Base-by-base conservation (phyloP, 148 eudicot species). In the Chenopodium album region DNA sequence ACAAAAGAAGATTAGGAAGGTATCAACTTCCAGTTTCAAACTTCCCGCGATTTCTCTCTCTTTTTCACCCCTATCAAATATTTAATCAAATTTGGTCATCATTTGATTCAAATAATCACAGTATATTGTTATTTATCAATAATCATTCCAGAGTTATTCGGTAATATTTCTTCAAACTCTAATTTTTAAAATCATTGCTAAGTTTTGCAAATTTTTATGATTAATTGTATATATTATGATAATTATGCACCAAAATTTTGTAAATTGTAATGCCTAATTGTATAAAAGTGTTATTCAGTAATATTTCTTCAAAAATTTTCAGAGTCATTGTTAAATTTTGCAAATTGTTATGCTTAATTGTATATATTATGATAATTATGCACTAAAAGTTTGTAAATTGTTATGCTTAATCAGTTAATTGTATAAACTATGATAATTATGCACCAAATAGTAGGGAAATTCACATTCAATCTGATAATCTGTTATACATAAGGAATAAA, bases 11-110 rank as follows among this genome's bases (percentile, higher is more conserved):
- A 56, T 41, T 41, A 41, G 16, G 12, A 10, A 14, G 16, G 56
- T 52, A 52, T 52, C 26, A 37, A 34, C 76, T 47, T 73, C 32
- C 16, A 62, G 50, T 74, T 73, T 74, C 77, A 74, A 74, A 74
- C n/a, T 48, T 74, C 76, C 76, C 60, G 62, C 76, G 4, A 10
- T n/a, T 74, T 74, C 14, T 50, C 6, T 50, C 28, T 26, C 47
- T 10, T 4, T 22, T n/a, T 47, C 34, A 12, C 29, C 11, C 11
- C 28, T 2, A 22, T 9, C 28, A 44, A 41, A 41, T 41, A 1
- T 41, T 41, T 14, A 46, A n/a, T 5, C n/a, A 73, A 1, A 22
- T 73, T 10, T 2, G 6, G 52, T 0, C 63, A 1, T 16, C 75
- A 26, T 28, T 0, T 12, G 32, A 73, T 47, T 46, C 52, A 3